A percentile compares a stretch with the other conserved stretches of the same genome.
Evolutionary conservation across 2,329 filamentous ascomycete genomes (phyloP).

Genomic region (Colletotrichum orchidophilum): DNA sequence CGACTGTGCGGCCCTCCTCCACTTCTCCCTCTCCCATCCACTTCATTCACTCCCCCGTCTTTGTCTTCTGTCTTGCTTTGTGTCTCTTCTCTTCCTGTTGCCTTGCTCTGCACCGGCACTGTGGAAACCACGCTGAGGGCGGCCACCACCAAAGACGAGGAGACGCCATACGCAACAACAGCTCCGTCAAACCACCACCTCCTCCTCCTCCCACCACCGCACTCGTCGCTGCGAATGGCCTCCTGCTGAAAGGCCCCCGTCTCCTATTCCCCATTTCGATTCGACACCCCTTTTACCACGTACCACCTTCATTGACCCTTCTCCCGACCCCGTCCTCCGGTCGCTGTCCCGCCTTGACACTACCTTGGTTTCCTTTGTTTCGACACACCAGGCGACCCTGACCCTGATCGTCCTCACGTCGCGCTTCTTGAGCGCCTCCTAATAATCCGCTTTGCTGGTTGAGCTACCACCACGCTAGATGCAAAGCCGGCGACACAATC

Average conservation of each 20-base stretch:
- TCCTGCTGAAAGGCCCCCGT: constrained; percentile 19
- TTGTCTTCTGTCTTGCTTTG: not conserved
- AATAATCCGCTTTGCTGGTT: constrained; percentile 29
- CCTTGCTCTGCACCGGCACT: constrained; percentile 23
- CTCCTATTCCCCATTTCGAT: constrained; percentile 7
- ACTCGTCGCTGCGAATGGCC: constrained; percentile 16
- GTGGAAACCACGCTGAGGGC: constrained; percentile 29
- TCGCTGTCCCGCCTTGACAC: constrained; percentile 18
- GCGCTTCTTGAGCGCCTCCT: constrained; percentile 27
- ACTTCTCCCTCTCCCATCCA: constrained; percentile 9
- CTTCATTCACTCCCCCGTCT: constrained; percentile 12
- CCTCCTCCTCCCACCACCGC: not conserved
- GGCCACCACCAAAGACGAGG: constrained; percentile 13
- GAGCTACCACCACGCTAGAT: constrained; percentile 20
- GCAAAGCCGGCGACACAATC: constrained; percentile 13
- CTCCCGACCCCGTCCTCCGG: constrained; percentile 20
- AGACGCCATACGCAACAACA: constrained; percentile 1
- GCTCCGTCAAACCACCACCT: not conserved
- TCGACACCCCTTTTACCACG: not conserved
- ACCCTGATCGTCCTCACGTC: constrained; percentile 11
- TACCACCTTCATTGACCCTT: constrained; percentile 20
- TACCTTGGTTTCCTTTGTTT: constrained; percentile 30
- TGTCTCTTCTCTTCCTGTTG: not conserved
- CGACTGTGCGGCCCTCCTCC: not conserved
- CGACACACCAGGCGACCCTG: not conserved